phyloP scores from a whole-genome alignment of 768 basidiomycete species.

The Cystofilobasidium bisporidii region DNA sequence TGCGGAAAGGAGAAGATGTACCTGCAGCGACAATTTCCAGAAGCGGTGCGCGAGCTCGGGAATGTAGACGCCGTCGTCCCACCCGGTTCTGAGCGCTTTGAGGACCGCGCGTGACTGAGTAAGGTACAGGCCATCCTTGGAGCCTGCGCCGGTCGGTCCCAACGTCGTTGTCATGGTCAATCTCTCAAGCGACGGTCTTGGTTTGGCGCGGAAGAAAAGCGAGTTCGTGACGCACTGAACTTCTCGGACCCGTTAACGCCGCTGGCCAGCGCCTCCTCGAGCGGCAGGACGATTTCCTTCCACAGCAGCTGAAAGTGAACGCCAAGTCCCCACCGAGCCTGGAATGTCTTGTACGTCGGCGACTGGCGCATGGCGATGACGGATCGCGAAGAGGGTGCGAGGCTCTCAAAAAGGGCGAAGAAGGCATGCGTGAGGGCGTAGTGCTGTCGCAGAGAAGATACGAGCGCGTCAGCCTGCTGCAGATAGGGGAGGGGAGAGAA shows the following conservation, averaged over 20 bases:
- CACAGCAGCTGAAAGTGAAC: slow-evolving; percentile 95
- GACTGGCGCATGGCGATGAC: slow-evolving; percentile 64
- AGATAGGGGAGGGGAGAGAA: neutral
- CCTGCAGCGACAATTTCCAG: slow-evolving; percentile 87
- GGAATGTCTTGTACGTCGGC: slow-evolving; percentile 60
- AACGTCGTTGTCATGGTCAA: too few relatives aligned
- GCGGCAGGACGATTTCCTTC: slow-evolving; percentile 74
- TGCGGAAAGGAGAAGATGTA: too few relatives aligned
- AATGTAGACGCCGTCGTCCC: slow-evolving; percentile 78
- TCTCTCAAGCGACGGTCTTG: neutral
- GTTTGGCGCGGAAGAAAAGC: neutral
- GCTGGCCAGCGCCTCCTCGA: slow-evolving; percentile 58
- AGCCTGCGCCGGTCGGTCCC: neutral
- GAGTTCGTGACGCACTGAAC: neutral
- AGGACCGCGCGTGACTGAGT: slow-evolving; percentile 47
- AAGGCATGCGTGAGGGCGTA: slow-evolving; percentile 76
- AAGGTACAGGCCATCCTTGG: slow-evolving; percentile 29
- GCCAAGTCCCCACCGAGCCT: slow-evolving; percentile 85
- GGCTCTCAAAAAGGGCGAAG: slow-evolving; percentile 65
- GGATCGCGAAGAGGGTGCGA: slow-evolving; percentile 65
- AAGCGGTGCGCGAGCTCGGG: slow-evolving; percentile 73
- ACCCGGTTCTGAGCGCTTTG: slow-evolving; percentile 65
- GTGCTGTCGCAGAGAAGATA: slow-evolving; percentile 48
- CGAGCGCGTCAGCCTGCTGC: neutral
- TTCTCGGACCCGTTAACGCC: slow-evolving; percentile 7